Evolutionary conservation across 2,329 filamentous ascomycete species (phyloP).

Genomic region (Coleophoma eucalyptorum): DNA sequence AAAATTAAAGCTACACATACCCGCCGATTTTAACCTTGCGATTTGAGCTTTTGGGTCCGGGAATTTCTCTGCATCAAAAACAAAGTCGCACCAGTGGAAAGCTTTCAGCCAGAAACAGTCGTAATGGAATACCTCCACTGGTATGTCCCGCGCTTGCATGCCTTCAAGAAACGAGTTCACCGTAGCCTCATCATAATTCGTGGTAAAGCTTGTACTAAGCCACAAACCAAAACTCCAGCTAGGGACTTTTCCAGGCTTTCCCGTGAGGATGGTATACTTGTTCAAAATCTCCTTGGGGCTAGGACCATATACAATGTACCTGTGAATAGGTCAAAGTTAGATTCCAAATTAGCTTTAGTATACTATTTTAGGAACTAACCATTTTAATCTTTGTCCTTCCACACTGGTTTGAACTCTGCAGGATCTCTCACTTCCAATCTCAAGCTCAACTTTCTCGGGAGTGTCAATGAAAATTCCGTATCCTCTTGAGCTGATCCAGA

Average conservation of each 20-base stretch:
- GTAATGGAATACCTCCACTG: slow-evolving; percentile 58
- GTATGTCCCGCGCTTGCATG: slow-evolving; percentile 52
- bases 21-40: slow-evolving; percentile 44
- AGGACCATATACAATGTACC: slow-evolving; percentile 66
- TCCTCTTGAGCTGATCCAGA: slow-evolving; percentile 67
- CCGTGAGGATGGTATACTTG: slow-evolving; percentile 65
- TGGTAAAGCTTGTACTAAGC: slow-evolving; percentile 69
- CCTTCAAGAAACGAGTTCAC: slow-evolving; percentile 55
- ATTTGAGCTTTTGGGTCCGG: slow-evolving; percentile 54
- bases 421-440: slow-evolving; percentile 71
- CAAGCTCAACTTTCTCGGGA: slow-evolving; percentile 65
- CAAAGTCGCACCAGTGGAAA: slow-evolving; percentile 63
- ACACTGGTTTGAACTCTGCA: slow-evolving; percentile 67
- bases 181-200: slow-evolving; percentile 55
- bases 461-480: slow-evolving; percentile 76
- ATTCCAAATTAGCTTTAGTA: background rate
- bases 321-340: slow-evolving; percentile 5
- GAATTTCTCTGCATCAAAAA: slow-evolving; percentile 54
- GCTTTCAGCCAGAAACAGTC: slow-evolving; percentile 62
- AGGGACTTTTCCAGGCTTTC: slow-evolving; percentile 60
- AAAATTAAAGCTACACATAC: slow-evolving; percentile 5
- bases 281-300: slow-evolving; percentile 68
- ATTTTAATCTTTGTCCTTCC: slow-evolving; percentile 66
- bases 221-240: slow-evolving; percentile 74
- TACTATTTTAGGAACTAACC: slow-evolving; percentile 28